Evolutionary conservation across 2,329 filamentous ascomycete genomes (phyloP).

Genomic region (Tolypocladium ovalisporum): DNA sequence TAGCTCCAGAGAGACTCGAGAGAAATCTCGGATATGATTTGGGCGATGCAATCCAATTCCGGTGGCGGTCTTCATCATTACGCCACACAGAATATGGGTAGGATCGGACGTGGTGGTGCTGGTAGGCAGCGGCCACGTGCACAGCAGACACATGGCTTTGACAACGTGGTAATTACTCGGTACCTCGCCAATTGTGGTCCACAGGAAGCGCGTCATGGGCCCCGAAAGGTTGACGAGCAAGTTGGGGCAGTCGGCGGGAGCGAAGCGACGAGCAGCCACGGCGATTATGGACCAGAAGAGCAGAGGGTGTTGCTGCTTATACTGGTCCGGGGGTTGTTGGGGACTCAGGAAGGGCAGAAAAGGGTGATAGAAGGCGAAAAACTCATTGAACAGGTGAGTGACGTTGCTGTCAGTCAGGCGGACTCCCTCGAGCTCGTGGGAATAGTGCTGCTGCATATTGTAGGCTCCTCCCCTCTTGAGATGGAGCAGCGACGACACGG

Average conservation of each 20-base stretch:
- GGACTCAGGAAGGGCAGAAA: slow-evolving; percentile 68
- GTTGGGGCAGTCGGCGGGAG: slow-evolving; percentile 40
- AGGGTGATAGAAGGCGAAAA: slow-evolving; percentile 65
- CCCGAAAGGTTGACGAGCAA: slow-evolving; percentile 59
- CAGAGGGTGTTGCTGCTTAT: slow-evolving; percentile 65
- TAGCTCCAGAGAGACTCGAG: slow-evolving; percentile 60
- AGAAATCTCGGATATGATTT: slow-evolving; percentile 76
- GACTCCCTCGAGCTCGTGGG: slow-evolving; percentile 51
- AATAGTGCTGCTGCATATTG: slow-evolving; percentile 45
- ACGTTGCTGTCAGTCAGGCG: slow-evolving; percentile 54
- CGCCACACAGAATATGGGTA: slow-evolving; percentile 69
- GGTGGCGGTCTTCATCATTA: slow-evolving; percentile 82
- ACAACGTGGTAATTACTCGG: slow-evolving; percentile 72
- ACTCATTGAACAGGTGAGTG: slow-evolving; percentile 58
- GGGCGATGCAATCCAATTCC: slow-evolving; percentile 74
- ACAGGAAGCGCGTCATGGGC: slow-evolving; percentile 59
- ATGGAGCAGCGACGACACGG: slow-evolving; percentile 54
- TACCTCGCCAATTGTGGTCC: slow-evolving; percentile 66
- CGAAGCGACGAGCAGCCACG: slow-evolving; percentile 62
- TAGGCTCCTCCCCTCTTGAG: slow-evolving; percentile 56
- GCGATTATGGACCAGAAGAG: slow-evolving; percentile 80
- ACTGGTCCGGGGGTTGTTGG: slow-evolving; percentile 56
- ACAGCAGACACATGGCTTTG: slow-evolving; percentile 69
- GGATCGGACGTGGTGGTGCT: slow-evolving; percentile 71
- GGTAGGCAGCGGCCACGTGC: slow-evolving; percentile 75